phyloP scores from a whole-genome alignment of 73 alveolate species.

The Breviolum minutum region DNA sequence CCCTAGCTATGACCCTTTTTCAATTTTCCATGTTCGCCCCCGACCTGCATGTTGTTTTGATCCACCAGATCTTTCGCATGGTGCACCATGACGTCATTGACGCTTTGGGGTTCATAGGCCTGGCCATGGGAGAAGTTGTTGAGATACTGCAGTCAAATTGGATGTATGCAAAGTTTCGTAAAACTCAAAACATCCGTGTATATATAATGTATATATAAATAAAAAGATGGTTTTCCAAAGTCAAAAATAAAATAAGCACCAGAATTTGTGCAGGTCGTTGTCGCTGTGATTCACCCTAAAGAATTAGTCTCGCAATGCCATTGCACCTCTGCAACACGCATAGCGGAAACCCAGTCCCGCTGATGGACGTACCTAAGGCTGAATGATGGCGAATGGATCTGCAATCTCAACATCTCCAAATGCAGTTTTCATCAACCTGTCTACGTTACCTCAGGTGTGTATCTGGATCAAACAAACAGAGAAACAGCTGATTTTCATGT shows the following conservation, averaged over 20 bases:
- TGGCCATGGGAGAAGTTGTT: neutral
- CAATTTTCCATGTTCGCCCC: neutral
- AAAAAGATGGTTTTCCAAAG: too few species aligned
- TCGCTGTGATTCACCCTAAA: conserved; percentile 48
- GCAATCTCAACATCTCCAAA: neutral
- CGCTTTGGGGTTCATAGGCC: conserved; percentile 84
- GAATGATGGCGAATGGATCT: neutral
- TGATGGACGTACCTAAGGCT: conserved; percentile 98
- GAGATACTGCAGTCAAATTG: neutral
- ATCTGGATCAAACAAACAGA: neutral
- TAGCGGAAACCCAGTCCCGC: conserved; percentile 99
- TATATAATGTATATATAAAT: too few species aligned
- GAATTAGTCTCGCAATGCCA: neutral
- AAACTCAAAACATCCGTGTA: neutral
- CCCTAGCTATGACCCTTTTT: too few species aligned
- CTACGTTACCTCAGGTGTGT: neutral
- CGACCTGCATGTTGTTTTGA: conserved; percentile 75
- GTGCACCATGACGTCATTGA: conserved; percentile 89
- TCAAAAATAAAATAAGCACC: conserved; percentile 83
- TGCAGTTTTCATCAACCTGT: too few species aligned
- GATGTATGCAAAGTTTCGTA: neutral
- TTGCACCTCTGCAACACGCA: conserved; percentile 99
- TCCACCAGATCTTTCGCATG: conserved; percentile 92
- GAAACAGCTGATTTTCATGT: neutral
- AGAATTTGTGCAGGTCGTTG: conserved; percentile 97